A percentile compares a stretch with the other conserved stretches of the same genome.
Conservation (phyloP, 257 asterid species). For the Coffea eugenioides region DNA sequence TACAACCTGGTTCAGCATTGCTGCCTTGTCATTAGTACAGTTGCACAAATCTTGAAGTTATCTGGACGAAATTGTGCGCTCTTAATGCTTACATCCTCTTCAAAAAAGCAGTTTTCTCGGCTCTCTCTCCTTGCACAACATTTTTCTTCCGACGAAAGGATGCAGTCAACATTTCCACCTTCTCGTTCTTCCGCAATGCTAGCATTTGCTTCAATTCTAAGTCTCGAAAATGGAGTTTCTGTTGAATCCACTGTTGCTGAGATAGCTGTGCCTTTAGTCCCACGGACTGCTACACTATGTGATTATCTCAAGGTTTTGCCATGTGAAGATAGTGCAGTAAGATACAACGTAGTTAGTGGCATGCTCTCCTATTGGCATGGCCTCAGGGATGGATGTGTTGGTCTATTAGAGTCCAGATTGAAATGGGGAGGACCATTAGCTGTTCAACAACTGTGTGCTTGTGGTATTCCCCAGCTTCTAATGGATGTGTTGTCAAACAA, state of each 20-base stretch:
- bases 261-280: constrained; percentile 89
- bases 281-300: constrained; percentile 89
- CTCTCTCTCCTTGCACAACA: constrained; percentile 82
- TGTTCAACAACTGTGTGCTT: constrained; percentile 92
- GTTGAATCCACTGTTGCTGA: constrained; percentile 69
- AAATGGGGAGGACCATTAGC: constrained; percentile 98
- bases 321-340: constrained; percentile 45
- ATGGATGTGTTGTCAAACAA: constrained; percentile 73
- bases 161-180: constrained; percentile 66
- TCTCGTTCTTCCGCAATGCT: constrained; percentile 90
- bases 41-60: constrained; percentile 70
- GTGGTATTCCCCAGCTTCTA: constrained; percentile 93
- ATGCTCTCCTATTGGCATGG: constrained; percentile 90
- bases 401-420: constrained; percentile 80
- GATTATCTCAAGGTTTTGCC: constrained; percentile 71
- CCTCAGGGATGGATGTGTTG: constrained; percentile 83
- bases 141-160: constrained; percentile 75
- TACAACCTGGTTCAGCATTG: constrained; percentile 69
- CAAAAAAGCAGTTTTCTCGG: constrained; percentile 78
- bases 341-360: constrained; percentile 39
- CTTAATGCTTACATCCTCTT: constrained; percentile 85
- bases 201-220: constrained; percentile 86
- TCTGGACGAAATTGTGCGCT: constrained; percentile 87
- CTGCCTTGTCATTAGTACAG: constrained; percentile 71
- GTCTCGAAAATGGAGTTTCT: constrained; percentile 71